Percentiles rank a stretch among this genome's conserved stretches.
Evolutionary conservation across 345 rosid genomes (phyloP).

Genomic region (Eucalyptus curtisii): DNA sequence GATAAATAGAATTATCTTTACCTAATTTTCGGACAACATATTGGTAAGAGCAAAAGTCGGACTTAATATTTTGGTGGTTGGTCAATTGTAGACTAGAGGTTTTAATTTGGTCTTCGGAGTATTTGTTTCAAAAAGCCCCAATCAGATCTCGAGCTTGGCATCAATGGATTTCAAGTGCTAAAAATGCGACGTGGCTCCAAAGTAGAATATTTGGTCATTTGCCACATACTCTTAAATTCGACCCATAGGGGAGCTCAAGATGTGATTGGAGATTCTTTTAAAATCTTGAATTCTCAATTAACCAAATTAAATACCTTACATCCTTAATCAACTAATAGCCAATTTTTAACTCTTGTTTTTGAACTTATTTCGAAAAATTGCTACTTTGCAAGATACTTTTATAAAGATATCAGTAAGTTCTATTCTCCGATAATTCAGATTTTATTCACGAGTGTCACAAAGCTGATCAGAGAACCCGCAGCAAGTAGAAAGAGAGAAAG

Average conservation of each 20-base stretch:
- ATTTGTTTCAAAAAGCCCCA: not conserved
- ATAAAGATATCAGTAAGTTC: not conserved
- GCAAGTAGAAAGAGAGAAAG: too few relatives aligned
- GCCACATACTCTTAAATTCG: not conserved
- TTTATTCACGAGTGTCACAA: too few relatives aligned
- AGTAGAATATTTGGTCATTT: not conserved
- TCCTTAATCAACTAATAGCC: not conserved
- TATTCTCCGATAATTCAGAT: not conserved
- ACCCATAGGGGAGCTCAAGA: not conserved
- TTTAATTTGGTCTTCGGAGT: not conserved
- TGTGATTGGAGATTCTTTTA: not conserved
- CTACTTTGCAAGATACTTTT: not conserved
- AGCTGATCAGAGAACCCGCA: too few relatives aligned
- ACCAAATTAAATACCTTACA: not conserved
- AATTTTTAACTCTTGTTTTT: not conserved
- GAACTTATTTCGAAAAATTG: not conserved
- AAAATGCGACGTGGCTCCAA: not conserved
- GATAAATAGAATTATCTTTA: not conserved
- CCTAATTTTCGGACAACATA: not conserved
- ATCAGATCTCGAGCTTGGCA: not conserved
- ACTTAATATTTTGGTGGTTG: not conserved
- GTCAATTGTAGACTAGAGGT: not conserved
- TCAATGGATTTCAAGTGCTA: not conserved
- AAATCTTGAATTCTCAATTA: not conserved
- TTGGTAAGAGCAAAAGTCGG: not conserved